These are phyloP conservation scores for Nicotiana obtusifolia DNA, from an alignment of 257 asterid genomes.

Conservation along the genomic window DNA sequence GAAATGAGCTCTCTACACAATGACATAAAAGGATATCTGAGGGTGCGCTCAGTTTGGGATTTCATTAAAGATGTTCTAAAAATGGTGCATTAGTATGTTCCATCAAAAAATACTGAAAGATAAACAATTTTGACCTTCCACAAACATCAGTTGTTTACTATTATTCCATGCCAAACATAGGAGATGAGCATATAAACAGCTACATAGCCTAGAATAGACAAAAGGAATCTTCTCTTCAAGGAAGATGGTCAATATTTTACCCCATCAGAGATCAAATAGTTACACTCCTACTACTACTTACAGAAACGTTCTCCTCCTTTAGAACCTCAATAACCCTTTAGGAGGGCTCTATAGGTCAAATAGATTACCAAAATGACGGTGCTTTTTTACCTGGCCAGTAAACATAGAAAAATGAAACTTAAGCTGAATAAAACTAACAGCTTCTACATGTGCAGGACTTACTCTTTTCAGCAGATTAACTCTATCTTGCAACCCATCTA, in stretches of 20 bases:
- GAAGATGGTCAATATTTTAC: neutral
- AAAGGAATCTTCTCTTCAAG: neutral
- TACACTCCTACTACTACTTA: neutral
- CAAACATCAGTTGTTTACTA: neutral
- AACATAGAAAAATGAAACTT: neutral
- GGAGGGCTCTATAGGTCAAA: neutral
- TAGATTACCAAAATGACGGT: neutral
- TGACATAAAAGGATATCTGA: neutral
- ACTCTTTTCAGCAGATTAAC: constrained; percentile 81
- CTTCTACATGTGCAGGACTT: constrained; percentile 20
- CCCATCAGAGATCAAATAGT: neutral
- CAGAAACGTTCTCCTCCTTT: neutral
- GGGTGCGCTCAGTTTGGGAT: neutral
- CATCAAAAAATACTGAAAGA: neutral
- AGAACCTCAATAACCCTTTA: neutral
- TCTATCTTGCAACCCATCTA: constrained; percentile 82
- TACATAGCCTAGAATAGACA: neutral
- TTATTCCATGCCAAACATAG: neutral
- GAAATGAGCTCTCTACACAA: neutral
- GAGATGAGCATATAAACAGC: neutral
- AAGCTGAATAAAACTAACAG: neutral
- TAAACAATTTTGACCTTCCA: neutral
- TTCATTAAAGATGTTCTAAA: neutral
- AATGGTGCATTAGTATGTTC: neutral
- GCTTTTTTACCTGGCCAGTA: neutral